A percentile compares a stretch with the other conserved stretches of the same genome.
These are phyloP conservation scores for Penicillium verrucosum DNA, from an alignment of 2,329 filamentous ascomycete species.

Conservation along the genomic window DNA sequence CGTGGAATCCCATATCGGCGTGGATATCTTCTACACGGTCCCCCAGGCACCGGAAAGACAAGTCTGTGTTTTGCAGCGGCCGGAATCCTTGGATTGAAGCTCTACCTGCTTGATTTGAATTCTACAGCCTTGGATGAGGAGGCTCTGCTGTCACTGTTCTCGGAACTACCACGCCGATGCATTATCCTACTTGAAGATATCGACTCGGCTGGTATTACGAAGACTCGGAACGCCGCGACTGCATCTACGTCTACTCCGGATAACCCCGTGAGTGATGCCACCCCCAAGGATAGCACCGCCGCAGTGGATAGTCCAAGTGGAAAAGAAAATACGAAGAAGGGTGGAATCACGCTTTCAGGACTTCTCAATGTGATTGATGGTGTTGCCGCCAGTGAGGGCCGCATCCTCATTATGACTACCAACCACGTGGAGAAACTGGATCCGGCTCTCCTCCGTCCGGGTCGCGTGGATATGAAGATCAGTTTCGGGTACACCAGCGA, in stretches of 20 bases:
- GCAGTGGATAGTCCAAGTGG: constrained; percentile 18
- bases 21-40: constrained; percentile 78
- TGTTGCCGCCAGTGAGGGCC: constrained; percentile 65
- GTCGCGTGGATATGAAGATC: constrained; percentile 64
- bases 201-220: constrained; percentile 67
- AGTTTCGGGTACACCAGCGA: constrained; percentile 49
- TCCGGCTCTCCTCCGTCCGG: constrained; percentile 61
- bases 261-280: background rate
- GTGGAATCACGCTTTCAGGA: constrained; percentile 61
- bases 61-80: constrained; percentile 68
- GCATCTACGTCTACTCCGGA: background rate
- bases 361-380: constrained; percentile 69
- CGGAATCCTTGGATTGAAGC: constrained; percentile 65
- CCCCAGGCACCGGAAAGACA: constrained; percentile 76
- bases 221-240: constrained; percentile 39
- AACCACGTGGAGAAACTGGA: constrained; percentile 66
- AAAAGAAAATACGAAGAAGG: constrained; percentile 14
- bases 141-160: constrained; percentile 61
- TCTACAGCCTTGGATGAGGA: constrained; percentile 63
- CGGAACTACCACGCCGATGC: constrained; percentile 65
- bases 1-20: constrained; percentile 81
- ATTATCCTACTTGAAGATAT: constrained; percentile 75
- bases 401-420: constrained; percentile 71
- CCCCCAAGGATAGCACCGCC: constrained; percentile 6
- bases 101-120: constrained; percentile 69